A percentile compares a stretch with the other conserved stretches of the same genome.
phyloP scores from a whole-genome alignment of 805 yeast genomes.

The Starmerella ratchasimensis region DNA sequence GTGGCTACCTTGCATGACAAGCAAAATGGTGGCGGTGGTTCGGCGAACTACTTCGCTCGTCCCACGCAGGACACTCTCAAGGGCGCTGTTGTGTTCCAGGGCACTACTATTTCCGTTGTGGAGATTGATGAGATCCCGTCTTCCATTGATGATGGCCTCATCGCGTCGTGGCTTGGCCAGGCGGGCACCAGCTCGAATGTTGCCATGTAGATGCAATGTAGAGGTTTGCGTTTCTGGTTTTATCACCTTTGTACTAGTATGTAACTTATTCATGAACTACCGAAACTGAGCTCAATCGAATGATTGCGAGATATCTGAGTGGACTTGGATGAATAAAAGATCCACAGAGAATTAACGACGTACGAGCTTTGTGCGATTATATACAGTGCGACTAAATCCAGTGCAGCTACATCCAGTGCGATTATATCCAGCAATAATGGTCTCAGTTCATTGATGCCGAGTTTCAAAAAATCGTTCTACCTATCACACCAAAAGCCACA shows the following conservation, averaged over 20 bases:
- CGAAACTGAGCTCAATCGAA: no score
- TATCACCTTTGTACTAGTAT: not conserved
- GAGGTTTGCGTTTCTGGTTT: not conserved
- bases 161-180: constrained; percentile 26
- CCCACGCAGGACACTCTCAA: constrained; percentile 66
- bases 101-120: constrained; percentile 35
- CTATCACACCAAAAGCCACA: no score
- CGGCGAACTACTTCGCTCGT: constrained; percentile 76
- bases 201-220: constrained; percentile 6
- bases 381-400: no score
- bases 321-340: no score
- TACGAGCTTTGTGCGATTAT: no score
- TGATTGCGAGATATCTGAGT: no score
- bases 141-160: constrained; percentile 42
- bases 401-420: no score
- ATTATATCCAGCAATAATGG: no score
- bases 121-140: constrained; percentile 50
- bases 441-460: no score
- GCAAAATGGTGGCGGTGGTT: constrained; percentile 70
- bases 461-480: no score
- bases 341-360: not conserved
- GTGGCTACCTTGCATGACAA: constrained; percentile 67
- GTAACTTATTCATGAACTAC: not conserved
- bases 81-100: constrained; percentile 77
- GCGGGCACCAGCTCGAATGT: constrained; percentile 36